Conservation (phyloP, 2,329 filamentous ascomycete species). For the Botrytis aclada region DNA sequence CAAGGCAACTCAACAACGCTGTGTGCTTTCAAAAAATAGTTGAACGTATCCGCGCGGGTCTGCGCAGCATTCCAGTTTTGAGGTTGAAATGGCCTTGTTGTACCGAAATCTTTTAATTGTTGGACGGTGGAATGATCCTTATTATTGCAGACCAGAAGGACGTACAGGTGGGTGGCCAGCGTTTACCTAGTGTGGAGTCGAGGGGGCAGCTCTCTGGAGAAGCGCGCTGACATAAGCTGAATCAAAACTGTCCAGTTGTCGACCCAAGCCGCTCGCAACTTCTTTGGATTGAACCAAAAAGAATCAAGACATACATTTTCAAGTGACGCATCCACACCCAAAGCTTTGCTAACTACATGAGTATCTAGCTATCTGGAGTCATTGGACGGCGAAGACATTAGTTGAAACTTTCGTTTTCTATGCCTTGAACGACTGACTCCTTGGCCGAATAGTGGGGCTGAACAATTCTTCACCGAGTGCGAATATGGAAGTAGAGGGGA, state of each 20-base stretch:
- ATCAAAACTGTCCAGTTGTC: background rate
- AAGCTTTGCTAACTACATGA: background rate
- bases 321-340: background rate
- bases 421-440: background rate
- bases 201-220: background rate
- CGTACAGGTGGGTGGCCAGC: background rate
- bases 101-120: background rate
- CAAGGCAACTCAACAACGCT: background rate
- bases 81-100: background rate
- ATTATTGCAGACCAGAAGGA: background rate
- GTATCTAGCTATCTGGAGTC: background rate
- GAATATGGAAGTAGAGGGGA: background rate
- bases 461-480: background rate
- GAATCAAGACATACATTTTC: background rate
- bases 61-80: background rate
- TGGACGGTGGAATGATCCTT: background rate
- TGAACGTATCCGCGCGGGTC: background rate
- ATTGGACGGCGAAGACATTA: background rate
- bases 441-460: background rate
- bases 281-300: background rate
- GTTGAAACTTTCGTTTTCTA: background rate
- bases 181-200: background rate
- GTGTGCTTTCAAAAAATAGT: background rate
- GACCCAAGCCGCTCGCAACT: background rate
- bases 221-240: background rate